Conservation (phyloP, 148 eudicot species). For the Persicaria tinctoria region DNA sequence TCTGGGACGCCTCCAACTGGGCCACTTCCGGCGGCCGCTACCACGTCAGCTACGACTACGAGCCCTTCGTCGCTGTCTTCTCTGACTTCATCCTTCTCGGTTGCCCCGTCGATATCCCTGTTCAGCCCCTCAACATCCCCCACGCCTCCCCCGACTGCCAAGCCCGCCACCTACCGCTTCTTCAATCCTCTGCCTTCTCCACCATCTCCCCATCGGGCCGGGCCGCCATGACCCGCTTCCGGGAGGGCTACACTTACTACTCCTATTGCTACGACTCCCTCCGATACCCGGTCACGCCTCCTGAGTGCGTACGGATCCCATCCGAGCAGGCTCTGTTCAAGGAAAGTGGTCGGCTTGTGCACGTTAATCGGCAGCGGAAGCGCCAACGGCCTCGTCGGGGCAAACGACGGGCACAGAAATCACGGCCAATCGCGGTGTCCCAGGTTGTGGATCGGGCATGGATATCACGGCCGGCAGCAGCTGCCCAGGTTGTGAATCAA, state of each 20-base stretch:
- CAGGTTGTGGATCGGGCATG: too few species aligned
- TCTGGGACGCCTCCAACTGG: slow-evolving; percentile 97
- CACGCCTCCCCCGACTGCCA: not conserved
- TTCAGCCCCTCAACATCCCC: slow-evolving; percentile 12
- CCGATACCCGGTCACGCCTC: slow-evolving; percentile 54
- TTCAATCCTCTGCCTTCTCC: slow-evolving; percentile 33
- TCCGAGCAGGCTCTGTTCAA: slow-evolving; percentile 49
- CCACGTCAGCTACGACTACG: slow-evolving; percentile 56
- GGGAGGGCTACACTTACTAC: slow-evolving; percentile 67
- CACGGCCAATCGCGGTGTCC: too few species aligned
- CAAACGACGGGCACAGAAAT: slow-evolving; percentile 10
- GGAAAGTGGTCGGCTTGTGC: slow-evolving; percentile 56
- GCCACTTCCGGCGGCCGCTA: slow-evolving; percentile 76
- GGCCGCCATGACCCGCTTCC: slow-evolving; percentile 51
- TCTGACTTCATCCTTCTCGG: slow-evolving; percentile 66
- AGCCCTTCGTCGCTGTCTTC: slow-evolving; percentile 75
- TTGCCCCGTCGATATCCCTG: slow-evolving; percentile 57
- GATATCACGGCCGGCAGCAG: not conserved
- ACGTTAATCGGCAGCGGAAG: slow-evolving; percentile 23
- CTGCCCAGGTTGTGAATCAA: slow-evolving; percentile 1
- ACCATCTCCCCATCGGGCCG: slow-evolving; percentile 41
- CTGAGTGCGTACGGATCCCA: slow-evolving; percentile 57
- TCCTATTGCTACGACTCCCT: slow-evolving; percentile 60
- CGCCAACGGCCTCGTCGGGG: slow-evolving; percentile 19
- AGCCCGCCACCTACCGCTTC: slow-evolving; percentile 16